phyloP scores from a whole-genome alignment of 108 stramenopile genomes.

The Epithemia pelagica region DNA sequence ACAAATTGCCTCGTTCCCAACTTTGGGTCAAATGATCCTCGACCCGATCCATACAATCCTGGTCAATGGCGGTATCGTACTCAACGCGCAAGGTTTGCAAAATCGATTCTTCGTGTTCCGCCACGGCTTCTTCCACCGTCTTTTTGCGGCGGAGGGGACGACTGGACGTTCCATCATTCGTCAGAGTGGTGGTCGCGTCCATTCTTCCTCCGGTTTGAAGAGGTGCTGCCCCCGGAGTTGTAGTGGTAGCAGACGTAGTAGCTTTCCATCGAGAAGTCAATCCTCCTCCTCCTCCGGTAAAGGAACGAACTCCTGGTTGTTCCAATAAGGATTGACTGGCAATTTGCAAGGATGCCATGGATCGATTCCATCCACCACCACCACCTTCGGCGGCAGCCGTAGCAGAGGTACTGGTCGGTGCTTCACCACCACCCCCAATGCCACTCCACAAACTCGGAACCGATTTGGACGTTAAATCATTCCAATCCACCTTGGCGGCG shows the following conservation, averaged over 20 bases:
- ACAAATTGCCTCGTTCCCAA: not conserved
- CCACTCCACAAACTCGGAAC: constrained; percentile 28
- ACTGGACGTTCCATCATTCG: not conserved
- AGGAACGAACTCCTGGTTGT: not conserved
- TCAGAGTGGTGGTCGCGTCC: not conserved
- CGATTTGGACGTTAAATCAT: constrained; percentile 19
- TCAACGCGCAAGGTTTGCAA: not conserved
- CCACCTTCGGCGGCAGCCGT: constrained; percentile 20
- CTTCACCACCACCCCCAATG: constrained; percentile 2
- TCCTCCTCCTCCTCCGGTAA: not conserved
- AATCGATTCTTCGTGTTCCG: not conserved
- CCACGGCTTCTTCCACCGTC: not conserved
- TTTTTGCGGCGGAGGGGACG: not conserved
- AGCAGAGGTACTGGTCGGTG: not conserved
- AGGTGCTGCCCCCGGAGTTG: constrained; percentile 6
- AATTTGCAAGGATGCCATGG: constrained; percentile 17
- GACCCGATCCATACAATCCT: not conserved
- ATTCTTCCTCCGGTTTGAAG: too few relatives aligned
- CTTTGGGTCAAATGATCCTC: not conserved
- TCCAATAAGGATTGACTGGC: not conserved
- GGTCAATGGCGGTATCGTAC: not conserved
- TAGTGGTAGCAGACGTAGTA: not conserved
- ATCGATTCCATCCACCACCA: constrained; percentile 14
- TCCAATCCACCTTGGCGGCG: constrained; percentile 16
- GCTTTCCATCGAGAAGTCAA: not conserved